Evolutionary conservation across 2,329 filamentous ascomycete genomes (phyloP).

Genomic region (Sphaceloma murrayae): DNA sequence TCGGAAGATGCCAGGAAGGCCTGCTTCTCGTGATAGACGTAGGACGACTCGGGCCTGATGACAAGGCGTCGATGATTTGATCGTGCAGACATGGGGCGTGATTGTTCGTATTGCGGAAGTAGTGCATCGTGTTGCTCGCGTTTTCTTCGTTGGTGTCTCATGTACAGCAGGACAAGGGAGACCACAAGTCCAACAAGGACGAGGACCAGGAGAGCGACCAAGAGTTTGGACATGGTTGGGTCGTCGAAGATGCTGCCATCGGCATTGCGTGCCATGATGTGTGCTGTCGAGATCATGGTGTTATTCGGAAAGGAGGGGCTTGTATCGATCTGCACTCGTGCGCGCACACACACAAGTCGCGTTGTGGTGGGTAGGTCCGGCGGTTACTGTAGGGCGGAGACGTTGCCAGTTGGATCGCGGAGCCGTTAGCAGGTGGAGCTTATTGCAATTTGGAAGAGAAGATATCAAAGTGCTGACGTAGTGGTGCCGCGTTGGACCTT

Average conservation of each 20-base stretch:
- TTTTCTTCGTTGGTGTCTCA: slow-evolving; percentile 55
- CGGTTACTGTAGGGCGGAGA: too few species aligned
- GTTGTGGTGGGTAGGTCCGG: slow-evolving; percentile 12
- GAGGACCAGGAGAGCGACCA: slow-evolving; percentile 71
- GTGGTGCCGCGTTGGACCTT: slow-evolving; percentile 10
- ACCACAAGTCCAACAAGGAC: slow-evolving; percentile 62
- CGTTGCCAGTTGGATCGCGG: too few species aligned
- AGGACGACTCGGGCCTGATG: slow-evolving; percentile 52
- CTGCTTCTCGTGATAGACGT: slow-evolving; percentile 71
- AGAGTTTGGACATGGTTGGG: slow-evolving; percentile 59
- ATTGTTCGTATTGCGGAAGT: slow-evolving; percentile 62
- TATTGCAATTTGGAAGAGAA: too few species aligned
- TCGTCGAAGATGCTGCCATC: slow-evolving; percentile 42
- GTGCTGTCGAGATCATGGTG: slow-evolving; percentile 19
- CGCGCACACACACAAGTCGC: neutral
- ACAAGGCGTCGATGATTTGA: slow-evolving; percentile 49
- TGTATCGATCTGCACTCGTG: neutral
- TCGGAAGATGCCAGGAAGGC: slow-evolving; percentile 66
- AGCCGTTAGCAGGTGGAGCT: neutral
- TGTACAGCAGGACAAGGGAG: slow-evolving; percentile 57
- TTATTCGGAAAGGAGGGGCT: slow-evolving; percentile 10
- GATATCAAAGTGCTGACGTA: too few species aligned
- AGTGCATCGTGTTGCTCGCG: slow-evolving; percentile 45
- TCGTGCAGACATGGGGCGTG: slow-evolving; percentile 28
- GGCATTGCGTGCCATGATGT: slow-evolving; percentile 44